Conservation (phyloP, 2,329 filamentous ascomycete genomes). For the Fusarium subglutinans region DNA sequence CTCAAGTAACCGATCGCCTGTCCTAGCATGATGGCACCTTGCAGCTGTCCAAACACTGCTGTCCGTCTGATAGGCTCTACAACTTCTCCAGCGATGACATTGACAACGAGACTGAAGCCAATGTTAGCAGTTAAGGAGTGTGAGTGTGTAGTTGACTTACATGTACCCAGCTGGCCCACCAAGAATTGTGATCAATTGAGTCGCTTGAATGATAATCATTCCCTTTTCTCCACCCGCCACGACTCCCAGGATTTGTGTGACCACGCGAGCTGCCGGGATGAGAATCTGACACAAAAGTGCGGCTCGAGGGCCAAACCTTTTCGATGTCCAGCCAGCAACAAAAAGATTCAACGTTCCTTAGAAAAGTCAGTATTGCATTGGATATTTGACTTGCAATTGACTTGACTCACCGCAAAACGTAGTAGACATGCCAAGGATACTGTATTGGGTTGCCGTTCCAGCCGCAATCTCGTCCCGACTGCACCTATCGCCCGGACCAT, state of each 20-base stretch:
- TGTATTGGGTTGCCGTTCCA: constrained; percentile 69
- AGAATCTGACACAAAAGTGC: constrained; percentile 71
- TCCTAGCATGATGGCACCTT: constrained; percentile 74
- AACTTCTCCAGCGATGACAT: constrained; percentile 73
- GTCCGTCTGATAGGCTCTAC: constrained; percentile 69
- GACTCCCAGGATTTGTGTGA: constrained; percentile 72
- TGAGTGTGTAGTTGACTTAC: constrained; percentile 40
- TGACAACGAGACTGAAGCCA: constrained; percentile 63
- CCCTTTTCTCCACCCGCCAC: constrained; percentile 67
- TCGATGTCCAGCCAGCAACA: constrained; percentile 72
- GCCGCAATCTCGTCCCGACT: constrained; percentile 70
- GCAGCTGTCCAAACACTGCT: constrained; percentile 70
- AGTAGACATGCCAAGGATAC: constrained; percentile 73
- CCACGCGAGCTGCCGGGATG: constrained; percentile 70
- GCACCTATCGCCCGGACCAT: constrained; percentile 63
- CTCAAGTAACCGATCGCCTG: constrained; percentile 70
- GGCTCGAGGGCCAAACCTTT: constrained; percentile 69
- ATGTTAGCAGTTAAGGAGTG: neutral
- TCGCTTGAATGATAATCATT: constrained; percentile 74
- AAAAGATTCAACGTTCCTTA: constrained; percentile 58
- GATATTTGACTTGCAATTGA: rapidly evolving
- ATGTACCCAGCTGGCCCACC: constrained; percentile 76
- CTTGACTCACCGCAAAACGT: constrained; percentile 66
- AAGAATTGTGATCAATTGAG: constrained; percentile 73
- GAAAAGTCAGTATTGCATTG: rapidly evolving